Evolutionary conservation across 345 rosid genomes (phyloP).

Genomic region (Erodium maritimum): DNA sequence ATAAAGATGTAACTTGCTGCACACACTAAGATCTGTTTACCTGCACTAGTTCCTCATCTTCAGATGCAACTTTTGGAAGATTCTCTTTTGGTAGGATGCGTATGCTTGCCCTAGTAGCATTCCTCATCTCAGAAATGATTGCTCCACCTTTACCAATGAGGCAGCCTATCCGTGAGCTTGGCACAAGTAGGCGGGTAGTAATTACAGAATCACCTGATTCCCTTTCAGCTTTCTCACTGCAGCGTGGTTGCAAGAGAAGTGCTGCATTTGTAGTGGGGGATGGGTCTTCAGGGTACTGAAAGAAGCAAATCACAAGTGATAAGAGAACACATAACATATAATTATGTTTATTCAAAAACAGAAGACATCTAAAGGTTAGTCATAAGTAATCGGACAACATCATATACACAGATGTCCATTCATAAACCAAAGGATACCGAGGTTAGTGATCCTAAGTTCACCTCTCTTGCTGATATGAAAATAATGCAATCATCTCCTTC

Average conservation of each 20-base stretch:
- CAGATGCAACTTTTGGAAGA: slow-evolving; percentile 79
- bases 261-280: slow-evolving; percentile 84
- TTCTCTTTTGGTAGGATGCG: slow-evolving; percentile 77
- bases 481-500: slow-evolving; percentile 92
- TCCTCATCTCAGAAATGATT: slow-evolving; percentile 88
- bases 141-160: slow-evolving; percentile 91
- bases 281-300: slow-evolving; percentile 68
- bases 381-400: too few species aligned
- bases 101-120: slow-evolving; percentile 75
- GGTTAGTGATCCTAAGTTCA: slow-evolving; percentile 11
- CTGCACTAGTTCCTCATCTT: slow-evolving; percentile 98
- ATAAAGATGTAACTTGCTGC: not conserved
- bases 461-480: slow-evolving; percentile 84
- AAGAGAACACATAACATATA: not conserved
- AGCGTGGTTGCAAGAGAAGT: slow-evolving; percentile 80
- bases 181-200: slow-evolving; percentile 87
- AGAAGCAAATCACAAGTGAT: slow-evolving; percentile 4
- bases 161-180: slow-evolving; percentile 88
- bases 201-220: slow-evolving; percentile 84
- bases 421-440: not conserved
- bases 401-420: not conserved
- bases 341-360: not conserved
- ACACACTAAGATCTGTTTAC: slow-evolving; percentile 21
- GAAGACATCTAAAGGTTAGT: too few species aligned
- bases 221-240: slow-evolving; percentile 86